Conservation (phyloP, 306 rosid species). For the Cercis canadensis region DNA sequence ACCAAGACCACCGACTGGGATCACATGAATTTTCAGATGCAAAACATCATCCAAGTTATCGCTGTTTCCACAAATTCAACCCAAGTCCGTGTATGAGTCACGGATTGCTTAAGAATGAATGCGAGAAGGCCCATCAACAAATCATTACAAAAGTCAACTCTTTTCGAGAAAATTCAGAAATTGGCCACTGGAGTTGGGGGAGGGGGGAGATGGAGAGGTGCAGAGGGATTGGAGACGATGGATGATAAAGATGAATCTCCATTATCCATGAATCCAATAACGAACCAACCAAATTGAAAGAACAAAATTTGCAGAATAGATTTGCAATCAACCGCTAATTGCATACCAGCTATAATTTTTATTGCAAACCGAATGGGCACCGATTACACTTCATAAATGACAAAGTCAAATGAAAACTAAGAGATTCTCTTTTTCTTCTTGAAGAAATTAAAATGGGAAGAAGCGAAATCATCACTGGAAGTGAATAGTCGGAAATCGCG, state of each 20-base stretch:
- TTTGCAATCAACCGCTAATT: conserved; percentile 30
- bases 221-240: conserved; percentile 10
- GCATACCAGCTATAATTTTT: conserved; percentile 20
- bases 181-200: not conserved
- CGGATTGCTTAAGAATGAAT: conserved; percentile 49
- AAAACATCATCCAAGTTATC: conserved; percentile 51
- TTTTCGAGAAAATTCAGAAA: conserved; percentile 17
- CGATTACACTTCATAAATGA: not conserved
- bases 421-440: no score
- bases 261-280: conserved; percentile 1
- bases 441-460: not conserved
- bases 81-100: conserved; percentile 56
- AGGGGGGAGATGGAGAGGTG: conserved; percentile 1
- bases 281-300: conserved; percentile 30
- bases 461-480: not conserved
- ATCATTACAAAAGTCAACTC: conserved; percentile 49
- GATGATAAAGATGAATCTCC: conserved; percentile 28
- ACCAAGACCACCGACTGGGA: conserved; percentile 42
- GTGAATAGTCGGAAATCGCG: not conserved
- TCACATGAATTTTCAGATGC: conserved; percentile 54
- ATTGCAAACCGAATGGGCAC: conserved; percentile 20
- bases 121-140: conserved; percentile 43
- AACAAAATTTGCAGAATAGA: conserved; percentile 16
- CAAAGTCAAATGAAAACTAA: not conserved
- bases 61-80: conserved; percentile 55